Base-by-base conservation (phyloP, 805 yeast species). In the Myxozyma geophila region DNA sequence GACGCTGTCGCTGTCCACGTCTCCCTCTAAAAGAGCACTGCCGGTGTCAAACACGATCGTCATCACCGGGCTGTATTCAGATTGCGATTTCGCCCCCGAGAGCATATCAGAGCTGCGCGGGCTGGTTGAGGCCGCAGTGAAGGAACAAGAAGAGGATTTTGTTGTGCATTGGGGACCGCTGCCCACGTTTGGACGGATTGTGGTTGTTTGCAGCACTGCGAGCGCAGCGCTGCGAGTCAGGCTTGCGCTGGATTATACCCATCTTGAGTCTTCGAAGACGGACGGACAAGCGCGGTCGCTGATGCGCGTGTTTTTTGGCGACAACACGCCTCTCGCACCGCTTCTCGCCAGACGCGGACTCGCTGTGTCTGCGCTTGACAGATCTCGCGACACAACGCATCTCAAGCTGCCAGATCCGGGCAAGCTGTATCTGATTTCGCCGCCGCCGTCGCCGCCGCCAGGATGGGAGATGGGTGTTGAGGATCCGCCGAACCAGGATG, bases 401-500 rank as follows among this genome's bases (percentile, higher is more conserved):
- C 55, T 70, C 43, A 54, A 66, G 48, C 60, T 67, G 12, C 73
- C 73, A 1, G 70, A 67, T 28, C 51, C 54, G 19, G 72, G 72
- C 17, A 59, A 63, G 58, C 50, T 69, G 28, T 58, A 68, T 48
- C 51, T 70, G 47, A 69, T 70, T 13, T 69, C 72, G 21, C 73
- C 73, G 15, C 73, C 73, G 28, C 70, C 71, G 33, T 70, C 73
- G 17, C 73, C 73, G n/a, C 73, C 73, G 1, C 62, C 67, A 3
- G 73, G 66, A 1, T 70, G 73, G 73, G 62, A 58, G 33, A 36
- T 66, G 21, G 21, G 21, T 8, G 52, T 46, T 12, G 73, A 70
- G 51, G 70, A 67, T 13, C 67, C 73, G 13, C 73, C 73, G 35
- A 70, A 70, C 39, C 21, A 46, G 21, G 50, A 60, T 17, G 37